Evolutionary conservation across 345 rosid species (phyloP).

Genomic region (Brassica juncea): DNA sequence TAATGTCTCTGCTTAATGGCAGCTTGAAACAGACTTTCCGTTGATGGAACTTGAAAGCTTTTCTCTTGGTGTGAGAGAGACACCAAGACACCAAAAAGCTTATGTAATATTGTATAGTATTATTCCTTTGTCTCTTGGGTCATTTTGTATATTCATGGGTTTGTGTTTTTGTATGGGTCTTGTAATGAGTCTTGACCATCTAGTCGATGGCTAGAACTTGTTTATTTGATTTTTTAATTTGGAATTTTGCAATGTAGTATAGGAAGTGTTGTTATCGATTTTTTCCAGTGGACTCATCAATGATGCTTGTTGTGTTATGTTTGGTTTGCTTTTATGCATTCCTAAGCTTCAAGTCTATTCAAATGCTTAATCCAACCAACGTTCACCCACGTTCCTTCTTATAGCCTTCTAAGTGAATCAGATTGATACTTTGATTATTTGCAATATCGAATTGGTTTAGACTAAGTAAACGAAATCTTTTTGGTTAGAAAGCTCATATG

Average conservation of each 20-base stretch:
- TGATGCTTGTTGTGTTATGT: background rate
- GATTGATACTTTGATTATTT: background rate
- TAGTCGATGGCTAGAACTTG: conserved; percentile 34
- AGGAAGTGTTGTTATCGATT: background rate
- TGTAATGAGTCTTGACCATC: conserved; percentile 2
- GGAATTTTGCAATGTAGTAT: conserved; percentile 16
- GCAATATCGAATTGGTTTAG: background rate
- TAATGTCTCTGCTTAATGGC: conserved; percentile 86
- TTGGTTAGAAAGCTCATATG: background rate
- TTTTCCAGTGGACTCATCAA: background rate
- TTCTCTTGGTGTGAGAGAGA: conserved; percentile 6
- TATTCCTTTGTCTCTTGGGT: background rate
- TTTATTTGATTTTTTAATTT: conserved; percentile 24
- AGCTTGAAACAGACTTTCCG: conserved; percentile 58
- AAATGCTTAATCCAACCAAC: background rate
- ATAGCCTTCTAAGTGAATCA: background rate
- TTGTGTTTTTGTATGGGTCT: conserved; percentile 30
- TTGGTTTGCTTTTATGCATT: conserved; percentile 1
- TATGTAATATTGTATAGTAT: conserved; percentile 35
- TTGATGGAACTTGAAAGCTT: conserved; percentile 54
- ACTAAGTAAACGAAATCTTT: background rate
- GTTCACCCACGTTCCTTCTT: background rate
- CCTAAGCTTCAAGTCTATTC: background rate
- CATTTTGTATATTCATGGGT: conserved; percentile 31
- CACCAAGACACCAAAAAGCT: conserved; percentile 5